Evolutionary conservation across 139 green algal genomes (phyloP), one percentile per base, ranked within the genome.

Genomic region (Monoraphidium neglectum): DNA sequence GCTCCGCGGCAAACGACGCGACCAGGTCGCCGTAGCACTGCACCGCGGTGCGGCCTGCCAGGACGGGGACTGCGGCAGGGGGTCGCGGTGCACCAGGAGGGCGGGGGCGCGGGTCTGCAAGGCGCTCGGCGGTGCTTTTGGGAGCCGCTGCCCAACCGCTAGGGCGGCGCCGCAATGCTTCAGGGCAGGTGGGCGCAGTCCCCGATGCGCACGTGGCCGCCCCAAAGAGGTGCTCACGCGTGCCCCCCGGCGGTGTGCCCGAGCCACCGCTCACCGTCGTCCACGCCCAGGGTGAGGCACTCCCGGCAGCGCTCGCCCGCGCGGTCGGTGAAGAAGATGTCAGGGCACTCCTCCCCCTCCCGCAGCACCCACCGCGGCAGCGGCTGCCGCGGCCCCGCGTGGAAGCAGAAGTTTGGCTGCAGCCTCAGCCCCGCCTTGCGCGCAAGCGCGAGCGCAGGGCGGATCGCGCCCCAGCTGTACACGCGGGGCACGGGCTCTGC

Each of bases 1-100:
- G 94, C 59, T 88, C 80, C 46, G 90, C 76, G 5, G 77, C 69
- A 78, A 98, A 98, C 1, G 90, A 88, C 12, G 53, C 35, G 75
- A 98, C 92, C 59, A 98, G 92, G 72, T 96, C 94, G 12, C 46
- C 56, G 83, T 98, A 98, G n/a, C 85, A 87, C 47, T 96, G 77
- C 40, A 98, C 32, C 4, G 91, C 91, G 13, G 91, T 97, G 36
- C 93, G 86, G 1, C 94, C 93, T 0, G n/a, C n/a, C 40, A 99
- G 84, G 53, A 91, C 87, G 0, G 89, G 87, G 40, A 87, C 86
- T 90, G 85, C 63, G 46, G 13, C n/a, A n/a, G n/a, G n/a, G n/a
- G n/a, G n/a, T n/a, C n/a, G n/a, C n/a, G n/a, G n/a, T n/a, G n/a
- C n/a, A n/a, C n/a, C n/a, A n/a, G n/a, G n/a, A n/a, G n/a, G n/a